phyloP scores from a whole-genome alignment of 495 filamentous ascomycete species.

The Neurospora africana region DNA sequence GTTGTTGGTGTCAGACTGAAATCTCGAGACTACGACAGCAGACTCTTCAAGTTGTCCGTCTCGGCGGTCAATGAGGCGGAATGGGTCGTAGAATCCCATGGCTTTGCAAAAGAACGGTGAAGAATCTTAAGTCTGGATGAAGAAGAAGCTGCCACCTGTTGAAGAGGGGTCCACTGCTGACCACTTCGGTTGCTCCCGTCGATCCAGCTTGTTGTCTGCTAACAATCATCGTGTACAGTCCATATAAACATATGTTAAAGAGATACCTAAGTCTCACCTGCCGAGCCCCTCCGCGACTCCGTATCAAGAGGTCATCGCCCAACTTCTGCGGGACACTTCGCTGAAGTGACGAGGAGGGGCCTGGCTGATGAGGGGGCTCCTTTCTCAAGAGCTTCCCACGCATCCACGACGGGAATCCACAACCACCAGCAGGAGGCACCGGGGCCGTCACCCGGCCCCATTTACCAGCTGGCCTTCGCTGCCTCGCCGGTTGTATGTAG shows the following conservation, averaged over 20 bases:
- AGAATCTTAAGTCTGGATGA: neutral
- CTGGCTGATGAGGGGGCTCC: neutral
- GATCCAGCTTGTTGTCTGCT: neutral
- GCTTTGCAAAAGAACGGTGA: neutral
- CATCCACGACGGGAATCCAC: neutral
- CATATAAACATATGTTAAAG: neutral
- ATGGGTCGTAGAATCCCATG: neutral
- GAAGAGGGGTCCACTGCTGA: neutral
- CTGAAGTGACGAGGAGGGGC: neutral
- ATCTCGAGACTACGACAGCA: neutral
- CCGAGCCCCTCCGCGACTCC: neutral
- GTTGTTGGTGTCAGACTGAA: neutral
- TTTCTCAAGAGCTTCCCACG: neutral
- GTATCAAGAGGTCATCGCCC: neutral
- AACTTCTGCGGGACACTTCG: neutral
- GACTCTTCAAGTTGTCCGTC: neutral
- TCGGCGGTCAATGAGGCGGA: neutral
- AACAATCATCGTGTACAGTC: neutral
- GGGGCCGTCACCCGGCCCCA: neutral
- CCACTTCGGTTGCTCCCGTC: neutral
- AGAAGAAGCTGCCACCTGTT: neutral
- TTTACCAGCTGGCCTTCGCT: neutral
- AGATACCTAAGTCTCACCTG: neutral
- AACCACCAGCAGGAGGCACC: neutral
- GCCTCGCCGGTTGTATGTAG: neutral